Evolutionary conservation across 768 basidiomycete species (phyloP), one percentile per base, ranked within the genome.

Genomic region (Tephrocybe sp.): DNA sequence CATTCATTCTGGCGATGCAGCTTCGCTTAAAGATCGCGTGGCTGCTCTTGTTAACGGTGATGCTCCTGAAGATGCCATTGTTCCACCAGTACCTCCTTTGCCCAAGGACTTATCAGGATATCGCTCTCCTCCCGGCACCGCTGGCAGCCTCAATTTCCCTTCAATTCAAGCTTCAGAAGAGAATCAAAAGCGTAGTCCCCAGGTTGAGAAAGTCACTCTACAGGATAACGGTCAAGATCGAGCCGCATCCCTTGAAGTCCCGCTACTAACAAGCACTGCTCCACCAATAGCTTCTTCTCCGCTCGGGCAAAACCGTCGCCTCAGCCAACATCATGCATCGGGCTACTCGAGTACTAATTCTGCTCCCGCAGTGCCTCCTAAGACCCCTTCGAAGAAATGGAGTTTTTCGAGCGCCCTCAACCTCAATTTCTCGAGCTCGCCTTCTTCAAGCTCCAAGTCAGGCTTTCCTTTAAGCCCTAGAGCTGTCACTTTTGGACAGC

Each of bases 361-460:
- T 55, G 69, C 64, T 57, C 70, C 73, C 25, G 77, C 81, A 32
- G 61, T 71, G 13, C 71, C 77, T 35, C 71, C 77, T 44, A 89
- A 89, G 71, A 88, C 89, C 2, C 91, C 92, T 27, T 91, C 89
- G n/a, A 94, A 93, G 79, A 95, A 95, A 68, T 95, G 92, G 92
- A 94, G 92, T 64, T 89, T 95, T 65, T 88, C 89, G n/a, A 87
- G 79, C 54, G 89, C 88, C 19, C 71, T 94, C 4, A 90, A 88
- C 56, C 78, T 89, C 65, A 89, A 80, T 62, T 67, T 90, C 43
- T 78, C 84, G 12, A 78, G 78, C 50, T 86, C 83, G 22, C 83
- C 86, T 41, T 84, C 84, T 34, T 80, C 83, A 45, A 68, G 62
- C 69, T 69, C 82, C 55, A 80, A 82, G 34, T 72, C 83, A 25